Evolutionary conservation across 2,329 filamentous ascomycete genomes (phyloP).

Genomic region (Immersiporthe knoxdaviesiana): DNA sequence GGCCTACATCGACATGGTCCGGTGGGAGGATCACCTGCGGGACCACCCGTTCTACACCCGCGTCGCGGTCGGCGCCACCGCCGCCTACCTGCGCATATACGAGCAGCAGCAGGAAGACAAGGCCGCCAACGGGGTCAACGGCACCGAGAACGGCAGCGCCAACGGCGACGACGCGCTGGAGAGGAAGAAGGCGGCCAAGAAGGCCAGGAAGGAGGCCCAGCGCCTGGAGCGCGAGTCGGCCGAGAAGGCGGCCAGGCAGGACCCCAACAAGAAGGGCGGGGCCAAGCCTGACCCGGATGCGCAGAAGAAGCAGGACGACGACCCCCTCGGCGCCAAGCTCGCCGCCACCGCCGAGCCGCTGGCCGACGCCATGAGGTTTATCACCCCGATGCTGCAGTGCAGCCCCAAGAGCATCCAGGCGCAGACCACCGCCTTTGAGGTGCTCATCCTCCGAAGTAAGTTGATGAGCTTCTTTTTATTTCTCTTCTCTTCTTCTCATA

Average conservation of each 20-base stretch:
- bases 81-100: conserved; percentile 77
- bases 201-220: conserved; percentile 76
- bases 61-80: conserved; percentile 79
- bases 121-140: conserved; percentile 65
- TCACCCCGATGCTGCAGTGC: conserved; percentile 79
- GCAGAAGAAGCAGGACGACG: conserved; percentile 84
- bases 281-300: conserved; percentile 61
- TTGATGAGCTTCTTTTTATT: conserved; percentile 27
- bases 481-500: neutral
- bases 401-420: conserved; percentile 80
- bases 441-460: conserved; percentile 83
- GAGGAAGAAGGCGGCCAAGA: conserved; percentile 86
- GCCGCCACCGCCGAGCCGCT: conserved; percentile 81
- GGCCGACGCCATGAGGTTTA: conserved; percentile 83
- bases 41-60: conserved; percentile 93
- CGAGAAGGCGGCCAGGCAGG: conserved; percentile 77
- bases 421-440: conserved; percentile 86
- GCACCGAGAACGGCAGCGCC: conserved; percentile 41
- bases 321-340: conserved; percentile 81
- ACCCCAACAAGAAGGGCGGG: conserved; percentile 78
- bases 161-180: conserved; percentile 65
- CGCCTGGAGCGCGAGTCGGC: conserved; percentile 74
- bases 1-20: conserved; percentile 93
- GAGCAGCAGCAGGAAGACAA: conserved; percentile 72
- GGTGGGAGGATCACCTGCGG: conserved; percentile 90